Evolutionary conservation across 306 rosid genomes (phyloP), one percentile per base, ranked within the genome.

Genomic region (Astragalus membranaceus): DNA sequence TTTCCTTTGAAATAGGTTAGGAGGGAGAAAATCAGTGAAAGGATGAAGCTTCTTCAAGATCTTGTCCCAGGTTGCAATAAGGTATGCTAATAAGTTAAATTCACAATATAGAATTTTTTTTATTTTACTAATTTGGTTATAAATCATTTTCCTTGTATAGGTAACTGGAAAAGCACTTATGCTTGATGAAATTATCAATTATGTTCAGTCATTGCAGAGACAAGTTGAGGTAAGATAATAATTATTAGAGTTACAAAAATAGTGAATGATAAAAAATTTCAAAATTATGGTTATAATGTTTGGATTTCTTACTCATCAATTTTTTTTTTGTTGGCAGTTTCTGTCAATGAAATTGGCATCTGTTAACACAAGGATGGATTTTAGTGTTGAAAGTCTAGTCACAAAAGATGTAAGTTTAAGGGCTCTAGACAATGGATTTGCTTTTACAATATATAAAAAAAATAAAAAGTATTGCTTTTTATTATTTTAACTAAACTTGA

Each of bases 1-100:
- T 20, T 30, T 6, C 23, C 42, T 35, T 78, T 63, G 48, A 61
- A 41, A 54, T 55, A 95, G 99, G 99, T 95, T 1, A 64, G 99
- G 64, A 95, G 99, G 80, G 99, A 95, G 87, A 95, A 95, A 79
- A 95, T 95, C 69, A 89, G 99, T 42, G 99, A 91, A 76, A 86
- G 99, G 47, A 95, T 91, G 99, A 95, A 87, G 74, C 89, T 95
- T 75, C 92, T 95, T 32, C 99, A 95, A 83, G 96, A 95, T 85
- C 96, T 91, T 53, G 99, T 95, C 17, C 99, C 99, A 2, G 95
- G 96, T 64, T 95, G 99, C 88, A 91, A 88, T 61, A 95, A 91
- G 97, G 99, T 92, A 29, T 23, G 68, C 30, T 41, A 48, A 70
- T 39, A 12, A 12, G 5, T 13, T 37, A 67, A 61, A 59, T 69